phyloP scores from a whole-genome alignment of 495 filamentous ascomycete species.

The Aspergillus ellipticus region DNA sequence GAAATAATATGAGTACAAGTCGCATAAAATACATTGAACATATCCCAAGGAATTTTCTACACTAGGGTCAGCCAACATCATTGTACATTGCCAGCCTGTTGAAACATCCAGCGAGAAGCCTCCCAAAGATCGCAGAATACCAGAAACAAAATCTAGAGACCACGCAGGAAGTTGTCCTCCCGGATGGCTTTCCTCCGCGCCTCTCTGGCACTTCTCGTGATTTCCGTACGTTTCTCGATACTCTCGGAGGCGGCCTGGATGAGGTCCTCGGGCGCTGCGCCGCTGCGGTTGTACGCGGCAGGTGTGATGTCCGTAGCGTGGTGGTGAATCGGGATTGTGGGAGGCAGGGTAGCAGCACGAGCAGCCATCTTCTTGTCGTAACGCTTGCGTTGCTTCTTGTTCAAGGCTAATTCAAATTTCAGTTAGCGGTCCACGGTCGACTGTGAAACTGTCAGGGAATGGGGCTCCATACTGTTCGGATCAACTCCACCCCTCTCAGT shows the following conservation, averaged over 20 bases:
- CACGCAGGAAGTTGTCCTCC: slow-evolving; percentile 89
- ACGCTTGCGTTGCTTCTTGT: slow-evolving; percentile 57
- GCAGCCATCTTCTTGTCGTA: slow-evolving; percentile 63
- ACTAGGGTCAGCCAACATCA: slow-evolving; percentile 3
- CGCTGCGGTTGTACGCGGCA: slow-evolving; percentile 37
- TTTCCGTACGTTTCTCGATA: slow-evolving; percentile 36
- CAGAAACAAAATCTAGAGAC: slow-evolving; percentile 50
- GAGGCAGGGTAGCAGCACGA: slow-evolving; percentile 60
- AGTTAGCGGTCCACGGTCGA: neutral
- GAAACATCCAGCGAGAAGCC: slow-evolving; percentile 12
- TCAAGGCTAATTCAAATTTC: slow-evolving; percentile 31
- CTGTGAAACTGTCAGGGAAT: neutral
- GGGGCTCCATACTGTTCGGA: slow-evolving; percentile 56
- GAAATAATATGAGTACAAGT: slow-evolving; percentile 14
- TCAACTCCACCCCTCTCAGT: slow-evolving; percentile 40
- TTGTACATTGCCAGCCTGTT: slow-evolving; percentile 13
- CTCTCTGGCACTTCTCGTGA: slow-evolving; percentile 59
- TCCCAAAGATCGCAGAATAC: slow-evolving; percentile 7
- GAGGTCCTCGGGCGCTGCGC: slow-evolving; percentile 20
- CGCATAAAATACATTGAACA: slow-evolving; percentile 22
- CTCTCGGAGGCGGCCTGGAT: slow-evolving; percentile 32
- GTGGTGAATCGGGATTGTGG: slow-evolving; percentile 76
- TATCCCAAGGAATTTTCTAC: slow-evolving; percentile 3
- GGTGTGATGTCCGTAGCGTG: slow-evolving; percentile 81
- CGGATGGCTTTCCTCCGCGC: slow-evolving; percentile 78